Percentiles rank a stretch among this genome's conserved stretches.
Conservation (phyloP, 352 stramenopile genomes). For the Pythium oligandrum region DNA sequence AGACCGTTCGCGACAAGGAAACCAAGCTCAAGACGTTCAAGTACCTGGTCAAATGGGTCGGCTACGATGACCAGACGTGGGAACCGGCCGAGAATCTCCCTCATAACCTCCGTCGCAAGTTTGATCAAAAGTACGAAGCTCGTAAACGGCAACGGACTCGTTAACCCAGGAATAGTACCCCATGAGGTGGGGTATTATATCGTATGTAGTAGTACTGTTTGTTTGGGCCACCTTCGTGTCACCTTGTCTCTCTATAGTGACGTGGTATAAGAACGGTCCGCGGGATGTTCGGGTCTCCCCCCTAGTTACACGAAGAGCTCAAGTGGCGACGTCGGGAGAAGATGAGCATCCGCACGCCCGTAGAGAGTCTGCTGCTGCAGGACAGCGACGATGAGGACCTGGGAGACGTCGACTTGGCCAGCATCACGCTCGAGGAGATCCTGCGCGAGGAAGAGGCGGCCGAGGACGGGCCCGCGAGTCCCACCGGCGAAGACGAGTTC, state of each 20-base stretch:
- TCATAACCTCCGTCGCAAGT: constrained; percentile 74
- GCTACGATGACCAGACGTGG: constrained; percentile 79
- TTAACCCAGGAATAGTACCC: constrained; percentile 6
- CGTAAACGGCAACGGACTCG: constrained; percentile 27
- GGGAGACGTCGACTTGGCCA: constrained; percentile 24
- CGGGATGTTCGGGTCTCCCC: too few relatives aligned
- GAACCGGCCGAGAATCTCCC: constrained; percentile 72
- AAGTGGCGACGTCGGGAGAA: not conserved
- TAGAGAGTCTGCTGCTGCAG: constrained; percentile 20
- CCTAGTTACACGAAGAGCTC: too few relatives aligned
- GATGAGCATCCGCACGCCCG: constrained; percentile 17
- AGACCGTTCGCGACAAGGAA: constrained; percentile 51
- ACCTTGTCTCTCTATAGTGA: constrained; percentile 9
- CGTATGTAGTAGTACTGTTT: not conserved
- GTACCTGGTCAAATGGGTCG: constrained; percentile 85
- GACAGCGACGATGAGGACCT: constrained; percentile 36
- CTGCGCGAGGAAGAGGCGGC: constrained; percentile 32
- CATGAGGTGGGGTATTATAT: too few relatives aligned
- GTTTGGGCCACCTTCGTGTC: constrained; percentile 11
- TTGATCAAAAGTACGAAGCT: constrained; percentile 68
- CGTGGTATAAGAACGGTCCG: not conserved
- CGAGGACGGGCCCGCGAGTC: constrained; percentile 5
- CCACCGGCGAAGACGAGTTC: constrained; percentile 46
- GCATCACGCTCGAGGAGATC: constrained; percentile 36
- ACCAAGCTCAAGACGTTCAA: constrained; percentile 70